These are phyloP conservation scores for Tremella fuciformis DNA, from an alignment of 768 basidiomycete species.

Conservation along the genomic window DNA sequence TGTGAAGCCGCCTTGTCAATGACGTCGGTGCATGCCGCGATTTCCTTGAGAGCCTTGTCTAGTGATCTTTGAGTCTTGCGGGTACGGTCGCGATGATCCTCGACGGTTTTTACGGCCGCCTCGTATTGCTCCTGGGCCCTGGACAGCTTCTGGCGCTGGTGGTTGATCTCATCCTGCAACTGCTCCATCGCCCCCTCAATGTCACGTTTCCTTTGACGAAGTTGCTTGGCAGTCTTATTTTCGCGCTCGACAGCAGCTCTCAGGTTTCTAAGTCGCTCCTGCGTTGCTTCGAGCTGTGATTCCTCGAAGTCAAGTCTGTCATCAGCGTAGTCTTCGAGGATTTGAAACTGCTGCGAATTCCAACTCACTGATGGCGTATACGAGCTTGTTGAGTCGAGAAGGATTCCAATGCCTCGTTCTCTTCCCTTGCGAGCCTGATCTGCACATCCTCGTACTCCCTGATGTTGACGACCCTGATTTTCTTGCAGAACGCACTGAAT, in stretches of 20 bases:
- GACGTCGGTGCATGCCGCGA: constrained; percentile 82
- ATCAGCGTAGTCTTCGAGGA: not conserved
- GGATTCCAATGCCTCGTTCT: constrained; percentile 74
- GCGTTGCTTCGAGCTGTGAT: constrained; percentile 66
- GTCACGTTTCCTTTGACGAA: constrained; percentile 52
- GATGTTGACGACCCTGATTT: constrained; percentile 75
- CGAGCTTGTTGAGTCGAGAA: constrained; percentile 84
- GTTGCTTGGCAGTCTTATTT: constrained; percentile 59
- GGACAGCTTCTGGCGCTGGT: constrained; percentile 59
- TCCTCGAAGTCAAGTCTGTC: constrained; percentile 74
- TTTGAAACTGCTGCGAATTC: not conserved
- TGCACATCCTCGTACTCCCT: constrained; percentile 92
- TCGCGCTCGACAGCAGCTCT: constrained; percentile 63
- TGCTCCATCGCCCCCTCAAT: constrained; percentile 51
- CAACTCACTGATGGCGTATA: constrained; percentile 72
- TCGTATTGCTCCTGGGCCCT: constrained; percentile 63
- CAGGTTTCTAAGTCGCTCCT: constrained; percentile 60
- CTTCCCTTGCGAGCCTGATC: constrained; percentile 80
- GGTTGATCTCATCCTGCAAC: constrained; percentile 64
- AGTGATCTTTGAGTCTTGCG: constrained; percentile 69
- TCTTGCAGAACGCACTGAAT: constrained; percentile 72
- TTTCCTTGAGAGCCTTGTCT: constrained; percentile 87
- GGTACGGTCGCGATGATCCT: constrained; percentile 67
- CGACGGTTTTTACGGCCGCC: constrained; percentile 63
- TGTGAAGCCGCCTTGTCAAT: constrained; percentile 85